Evolutionary conservation across 2,329 filamentous ascomycete species (phyloP).

Genomic region (Fusarium dimerum): DNA sequence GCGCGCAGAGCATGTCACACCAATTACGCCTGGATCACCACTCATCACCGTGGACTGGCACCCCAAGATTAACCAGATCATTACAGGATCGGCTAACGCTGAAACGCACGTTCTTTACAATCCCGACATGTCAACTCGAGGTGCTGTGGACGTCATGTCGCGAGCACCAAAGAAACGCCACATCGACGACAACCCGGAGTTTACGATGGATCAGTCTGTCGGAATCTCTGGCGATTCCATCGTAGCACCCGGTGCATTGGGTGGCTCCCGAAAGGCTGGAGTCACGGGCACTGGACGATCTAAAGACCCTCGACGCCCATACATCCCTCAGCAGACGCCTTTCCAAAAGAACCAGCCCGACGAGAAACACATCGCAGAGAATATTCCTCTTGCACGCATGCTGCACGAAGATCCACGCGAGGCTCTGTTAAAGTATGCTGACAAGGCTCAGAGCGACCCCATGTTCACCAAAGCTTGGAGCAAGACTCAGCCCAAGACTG

Average conservation of each 20-base stretch:
- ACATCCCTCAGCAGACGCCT: slow-evolving; percentile 80
- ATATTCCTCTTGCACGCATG: slow-evolving; percentile 89
- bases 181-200: slow-evolving; percentile 85
- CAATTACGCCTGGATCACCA: slow-evolving; percentile 81
- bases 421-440: slow-evolving; percentile 91
- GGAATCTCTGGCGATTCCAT: slow-evolving; percentile 85
- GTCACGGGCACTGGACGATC: slow-evolving; percentile 77
- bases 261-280: slow-evolving; percentile 59
- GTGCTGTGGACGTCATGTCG: slow-evolving; percentile 87
- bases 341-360: slow-evolving; percentile 91
- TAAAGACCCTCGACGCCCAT: slow-evolving; percentile 78
- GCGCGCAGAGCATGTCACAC: slow-evolving; percentile 78
- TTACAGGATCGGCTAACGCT: slow-evolving; percentile 89
- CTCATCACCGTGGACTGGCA: slow-evolving; percentile 91
- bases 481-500: slow-evolving; percentile 85
- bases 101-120: slow-evolving; percentile 91
- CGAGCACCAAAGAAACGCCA: slow-evolving; percentile 93
- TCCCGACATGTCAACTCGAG: slow-evolving; percentile 76
- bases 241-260: slow-evolving; percentile 65
- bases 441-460: slow-evolving; percentile 88
- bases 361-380: slow-evolving; percentile 82
- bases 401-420: slow-evolving; percentile 94
- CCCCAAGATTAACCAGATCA: slow-evolving; percentile 90
- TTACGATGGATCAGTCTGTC: slow-evolving; percentile 80
- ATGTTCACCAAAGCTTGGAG: slow-evolving; percentile 95